Conservation (phyloP, 345 rosid species). For the Syzygium grande region DNA sequence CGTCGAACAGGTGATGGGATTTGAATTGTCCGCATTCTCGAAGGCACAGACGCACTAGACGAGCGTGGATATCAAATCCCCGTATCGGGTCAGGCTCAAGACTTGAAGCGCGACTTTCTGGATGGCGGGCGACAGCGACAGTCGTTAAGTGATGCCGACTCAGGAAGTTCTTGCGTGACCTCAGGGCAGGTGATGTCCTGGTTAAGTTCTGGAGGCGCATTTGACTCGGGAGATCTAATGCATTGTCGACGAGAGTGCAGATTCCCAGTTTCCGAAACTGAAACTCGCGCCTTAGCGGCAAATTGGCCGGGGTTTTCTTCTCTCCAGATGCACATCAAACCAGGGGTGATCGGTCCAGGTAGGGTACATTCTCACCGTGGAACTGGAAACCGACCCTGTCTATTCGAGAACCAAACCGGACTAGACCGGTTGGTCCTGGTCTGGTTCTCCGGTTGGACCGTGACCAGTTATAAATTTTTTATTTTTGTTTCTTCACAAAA, state of each 20-base stretch:
- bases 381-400: not conserved
- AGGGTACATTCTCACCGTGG: not conserved
- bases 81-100: not conserved
- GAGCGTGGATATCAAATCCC: constrained; percentile 3
- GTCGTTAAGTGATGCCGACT: not conserved
- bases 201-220: not conserved
- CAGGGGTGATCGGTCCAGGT: not conserved
- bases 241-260: not conserved
- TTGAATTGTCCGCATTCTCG: constrained; percentile 38
- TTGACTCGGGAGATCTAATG: not conserved
- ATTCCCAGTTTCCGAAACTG: not conserved
- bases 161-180: not conserved
- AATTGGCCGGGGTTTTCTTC: not conserved
- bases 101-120: not conserved
- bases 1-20: constrained; percentile 59
- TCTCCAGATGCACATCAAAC: not conserved
- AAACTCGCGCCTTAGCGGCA: too few relatives aligned
- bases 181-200: not conserved
- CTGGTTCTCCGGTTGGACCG: not conserved
- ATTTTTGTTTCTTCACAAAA: too few relatives aligned
- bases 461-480: too few relatives aligned
- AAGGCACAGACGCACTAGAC: constrained; percentile 26
- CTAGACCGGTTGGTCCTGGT: too few relatives aligned
- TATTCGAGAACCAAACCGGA: too few relatives aligned
- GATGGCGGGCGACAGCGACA: not conserved